Conservation (phyloP, 208 protist species). For the Trypanosoma mega region DNA sequence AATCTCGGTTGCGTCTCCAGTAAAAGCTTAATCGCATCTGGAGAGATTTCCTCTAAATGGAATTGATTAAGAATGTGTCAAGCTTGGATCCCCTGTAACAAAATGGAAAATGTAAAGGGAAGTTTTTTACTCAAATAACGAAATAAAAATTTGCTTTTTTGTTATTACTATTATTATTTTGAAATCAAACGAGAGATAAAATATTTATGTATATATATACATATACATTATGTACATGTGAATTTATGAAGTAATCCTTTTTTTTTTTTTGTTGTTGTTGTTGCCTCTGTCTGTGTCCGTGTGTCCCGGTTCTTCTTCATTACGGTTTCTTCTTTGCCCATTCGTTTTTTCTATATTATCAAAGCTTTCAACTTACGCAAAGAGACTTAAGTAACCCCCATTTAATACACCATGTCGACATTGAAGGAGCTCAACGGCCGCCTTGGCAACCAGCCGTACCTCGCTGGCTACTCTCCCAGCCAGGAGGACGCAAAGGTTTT, state of each 20-base stretch:
- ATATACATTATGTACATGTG: neutral
- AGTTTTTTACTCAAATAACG: too few species aligned
- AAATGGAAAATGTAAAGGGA: too few species aligned
- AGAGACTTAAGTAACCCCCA: slow-evolving; percentile 8
- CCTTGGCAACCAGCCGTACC: slow-evolving; percentile 77
- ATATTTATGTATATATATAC: neutral
- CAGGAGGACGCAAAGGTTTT: slow-evolving; percentile 83
- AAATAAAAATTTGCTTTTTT: too few species aligned
- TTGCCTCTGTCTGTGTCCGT: neutral
- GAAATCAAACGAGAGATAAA: too few species aligned
- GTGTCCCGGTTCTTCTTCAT: neutral
- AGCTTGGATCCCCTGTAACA: too few species aligned
- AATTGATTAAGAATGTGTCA: too few species aligned
- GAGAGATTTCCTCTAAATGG: too few species aligned
- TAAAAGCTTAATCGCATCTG: too few species aligned
- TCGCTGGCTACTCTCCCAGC: slow-evolving; percentile 76
- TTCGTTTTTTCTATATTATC: slow-evolving; percentile 1
- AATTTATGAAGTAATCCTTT: neutral
- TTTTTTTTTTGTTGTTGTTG: neutral
- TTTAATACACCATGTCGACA: slow-evolving; percentile 52
- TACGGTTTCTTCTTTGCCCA: neutral
- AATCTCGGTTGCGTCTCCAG: neutral
- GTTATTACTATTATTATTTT: too few species aligned
- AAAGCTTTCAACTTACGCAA: slow-evolving; percentile 9
- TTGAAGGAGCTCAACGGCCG: slow-evolving; percentile 89